A percentile compares a stretch with the other conserved stretches of the same genome.
Conservation (phyloP, 768 basidiomycete genomes). For the Mycena rebaudengoi region DNA sequence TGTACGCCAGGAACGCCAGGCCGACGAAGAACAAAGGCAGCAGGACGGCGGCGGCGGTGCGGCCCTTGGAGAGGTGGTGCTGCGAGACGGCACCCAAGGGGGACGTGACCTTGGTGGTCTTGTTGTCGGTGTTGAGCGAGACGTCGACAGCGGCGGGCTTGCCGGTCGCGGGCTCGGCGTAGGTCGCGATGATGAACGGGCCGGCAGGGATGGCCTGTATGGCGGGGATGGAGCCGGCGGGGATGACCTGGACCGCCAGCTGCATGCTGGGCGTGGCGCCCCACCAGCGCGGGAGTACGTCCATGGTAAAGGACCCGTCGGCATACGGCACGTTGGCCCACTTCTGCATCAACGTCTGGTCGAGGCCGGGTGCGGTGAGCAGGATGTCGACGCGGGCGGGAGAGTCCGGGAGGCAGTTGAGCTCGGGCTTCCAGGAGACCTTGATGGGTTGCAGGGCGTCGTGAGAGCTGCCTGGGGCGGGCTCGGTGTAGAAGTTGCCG, state of each 20-base stretch:
- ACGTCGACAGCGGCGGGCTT: conserved; percentile 51
- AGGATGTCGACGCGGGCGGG: conserved; percentile 70
- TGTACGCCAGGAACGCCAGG: conserved; percentile 52
- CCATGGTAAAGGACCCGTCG: conserved; percentile 57
- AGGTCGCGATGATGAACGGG: conserved; percentile 75
- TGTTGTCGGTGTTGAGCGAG: conserved; percentile 40
- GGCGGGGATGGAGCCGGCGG: conserved; percentile 58
- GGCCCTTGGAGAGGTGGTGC: conserved; percentile 54
- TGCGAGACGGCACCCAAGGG: conserved; percentile 44
- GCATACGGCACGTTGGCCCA: conserved; percentile 63
- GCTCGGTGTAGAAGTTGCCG: conserved; percentile 70
- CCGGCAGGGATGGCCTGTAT: conserved; percentile 65
- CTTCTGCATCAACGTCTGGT: conserved; percentile 56
- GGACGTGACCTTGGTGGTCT: conserved; percentile 51
- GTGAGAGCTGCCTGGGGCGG: conserved; percentile 55
- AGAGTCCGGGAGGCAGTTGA: conserved; percentile 53
- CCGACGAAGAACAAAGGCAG: conserved; percentile 66
- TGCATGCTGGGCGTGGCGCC: conserved; percentile 55
- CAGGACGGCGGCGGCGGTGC: conserved; percentile 72
- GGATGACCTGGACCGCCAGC: conserved; percentile 70
- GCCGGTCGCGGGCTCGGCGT: conserved; percentile 52
- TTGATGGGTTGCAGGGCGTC: conserved; percentile 58
- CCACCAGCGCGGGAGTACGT: conserved; percentile 76
- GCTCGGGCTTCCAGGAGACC: conserved; percentile 66
- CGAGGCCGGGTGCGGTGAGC: conserved; percentile 61